These are phyloP conservation scores for Cyberlindnera japonica DNA, from an alignment of 805 yeast species.

Conservation along the genomic window DNA sequence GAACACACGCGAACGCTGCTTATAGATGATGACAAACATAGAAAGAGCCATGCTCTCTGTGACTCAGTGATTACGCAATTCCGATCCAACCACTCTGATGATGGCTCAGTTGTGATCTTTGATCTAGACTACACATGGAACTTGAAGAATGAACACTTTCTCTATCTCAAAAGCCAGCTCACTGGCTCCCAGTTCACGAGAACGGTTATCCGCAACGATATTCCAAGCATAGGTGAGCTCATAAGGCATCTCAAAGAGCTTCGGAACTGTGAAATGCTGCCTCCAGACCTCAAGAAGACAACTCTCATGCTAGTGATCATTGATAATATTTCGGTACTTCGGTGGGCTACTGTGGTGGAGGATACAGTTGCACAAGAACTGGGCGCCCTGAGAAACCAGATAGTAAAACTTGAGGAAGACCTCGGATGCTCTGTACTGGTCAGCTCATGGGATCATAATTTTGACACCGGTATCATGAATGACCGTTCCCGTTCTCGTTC, in stretches of 20 bases:
- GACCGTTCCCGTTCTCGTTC: neutral
- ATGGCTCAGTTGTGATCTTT: slow-evolving; percentile 1
- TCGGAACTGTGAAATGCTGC: neutral
- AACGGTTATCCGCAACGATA: neutral
- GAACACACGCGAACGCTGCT: neutral
- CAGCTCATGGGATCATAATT: neutral
- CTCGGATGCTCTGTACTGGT: neutral
- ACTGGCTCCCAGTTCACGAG: neutral
- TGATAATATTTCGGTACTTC: slow-evolving; percentile 12
- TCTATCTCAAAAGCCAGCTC: neutral
- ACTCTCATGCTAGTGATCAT: slow-evolving; percentile 5
- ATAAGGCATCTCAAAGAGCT: neutral
- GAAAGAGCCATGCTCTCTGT: neutral
- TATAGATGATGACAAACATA: neutral
- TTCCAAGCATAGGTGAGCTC: neutral
- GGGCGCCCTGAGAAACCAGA: neutral
- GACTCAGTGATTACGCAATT: neutral
- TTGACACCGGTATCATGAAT: slow-evolving; percentile 1
- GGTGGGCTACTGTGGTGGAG: neutral
- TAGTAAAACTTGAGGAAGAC: neutral
- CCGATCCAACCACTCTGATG: neutral
- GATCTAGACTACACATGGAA: slow-evolving; percentile 16
- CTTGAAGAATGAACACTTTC: neutral
- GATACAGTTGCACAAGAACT: neutral
- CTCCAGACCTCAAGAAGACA: neutral